A percentile compares a stretch with the other conserved stretches of the same genome.
These are phyloP conservation scores for Exophiala sp. DNA, from an alignment of 2,329 filamentous ascomycete species.

Conservation along the genomic window DNA sequence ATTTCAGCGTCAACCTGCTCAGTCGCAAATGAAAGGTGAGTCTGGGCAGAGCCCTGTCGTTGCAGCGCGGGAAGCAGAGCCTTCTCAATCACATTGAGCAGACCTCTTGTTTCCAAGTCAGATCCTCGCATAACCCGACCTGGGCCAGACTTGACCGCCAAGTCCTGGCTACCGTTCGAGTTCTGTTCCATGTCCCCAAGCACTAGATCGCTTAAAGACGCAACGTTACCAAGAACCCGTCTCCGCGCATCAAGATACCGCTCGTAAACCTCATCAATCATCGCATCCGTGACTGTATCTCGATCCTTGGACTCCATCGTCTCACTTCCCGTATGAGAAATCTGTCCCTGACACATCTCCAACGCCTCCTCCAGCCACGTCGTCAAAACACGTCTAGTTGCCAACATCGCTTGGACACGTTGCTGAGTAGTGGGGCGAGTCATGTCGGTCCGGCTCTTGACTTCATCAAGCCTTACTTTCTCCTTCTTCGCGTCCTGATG, in stretches of 20 bases:
- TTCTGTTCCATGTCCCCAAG: not conserved
- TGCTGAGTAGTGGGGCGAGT: not conserved
- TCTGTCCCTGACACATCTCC: constrained; percentile 14
- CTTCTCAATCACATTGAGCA: constrained; percentile 14
- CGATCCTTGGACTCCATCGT: not conserved
- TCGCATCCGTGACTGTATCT: constrained; percentile 1
- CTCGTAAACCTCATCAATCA: constrained; percentile 20
- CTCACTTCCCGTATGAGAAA: not conserved
- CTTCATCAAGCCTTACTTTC: constrained; percentile 4
- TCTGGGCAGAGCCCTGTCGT: constrained; percentile 8
- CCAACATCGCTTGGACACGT: constrained; percentile 12
- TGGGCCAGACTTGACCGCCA: not conserved
- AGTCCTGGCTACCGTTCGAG: not conserved
- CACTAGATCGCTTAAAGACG: constrained; percentile 4
- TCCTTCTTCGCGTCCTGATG: constrained; percentile 15
- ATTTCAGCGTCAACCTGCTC: constrained; percentile 15
- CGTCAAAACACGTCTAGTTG: constrained; percentile 18
- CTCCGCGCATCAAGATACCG: constrained; percentile 21
- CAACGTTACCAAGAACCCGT: constrained; percentile 8
- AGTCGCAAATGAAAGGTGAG: constrained; percentile 7
- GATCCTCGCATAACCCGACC: not conserved
- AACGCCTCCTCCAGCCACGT: constrained; percentile 24
- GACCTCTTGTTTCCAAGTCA: not conserved
- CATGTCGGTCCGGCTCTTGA: not conserved
- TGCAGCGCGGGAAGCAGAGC: constrained; percentile 9